Base-by-base conservation (phyloP, 139 green algal genomes). In the Chlorella sp. region DNA sequence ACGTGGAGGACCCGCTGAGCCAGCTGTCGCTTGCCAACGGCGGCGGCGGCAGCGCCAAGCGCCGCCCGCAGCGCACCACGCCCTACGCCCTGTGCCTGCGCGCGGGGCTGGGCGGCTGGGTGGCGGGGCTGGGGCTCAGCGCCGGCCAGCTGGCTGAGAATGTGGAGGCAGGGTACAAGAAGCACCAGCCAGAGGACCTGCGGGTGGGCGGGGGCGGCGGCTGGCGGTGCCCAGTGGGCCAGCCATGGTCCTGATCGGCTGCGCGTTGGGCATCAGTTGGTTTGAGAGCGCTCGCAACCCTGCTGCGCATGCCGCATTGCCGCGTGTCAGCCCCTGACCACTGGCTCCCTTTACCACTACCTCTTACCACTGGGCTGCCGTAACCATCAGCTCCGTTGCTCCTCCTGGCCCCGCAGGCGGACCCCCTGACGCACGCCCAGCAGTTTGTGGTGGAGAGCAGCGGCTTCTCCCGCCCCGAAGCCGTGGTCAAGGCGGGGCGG, bases 141-240 rank as follows among this genome's bases (percentile, higher is more conserved):
- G 65, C 92, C 28, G 91, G 81, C 32, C 70, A 95, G 41, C 70
- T 97, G 64, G 93, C 85, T 8, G 90, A 93, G 28, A 96, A 96
- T 46, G 54, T 97, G 70, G 72, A 87, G 41, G 74, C 51, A 0
- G 76, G 82, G 14, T 96, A 91, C 82, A 92, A 90, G 62, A 81
- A 85, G 83, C 75, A 93, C 36, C 58, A 79, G 67, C 73, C 83
- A 13, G 54, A 72, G 32, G 88, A 93, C 65, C 64, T 54, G n/a
- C 46, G 69, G 82, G 86, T 84, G 62, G 19, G 56, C 24, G n/a
- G n/a, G n/a, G n/a, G n/a, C n/a, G n/a, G n/a, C n/a, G n/a, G n/a
- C n/a, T n/a, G n/a, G n/a, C n/a, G n/a, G n/a, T n/a, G n/a, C n/a
- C n/a, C n/a, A n/a, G n/a, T n/a, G n/a, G n/a, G n/a, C 46, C 46